Conservation (phyloP, 192 early-diverging fungal genomes). For the Oehlia diaphana region DNA sequence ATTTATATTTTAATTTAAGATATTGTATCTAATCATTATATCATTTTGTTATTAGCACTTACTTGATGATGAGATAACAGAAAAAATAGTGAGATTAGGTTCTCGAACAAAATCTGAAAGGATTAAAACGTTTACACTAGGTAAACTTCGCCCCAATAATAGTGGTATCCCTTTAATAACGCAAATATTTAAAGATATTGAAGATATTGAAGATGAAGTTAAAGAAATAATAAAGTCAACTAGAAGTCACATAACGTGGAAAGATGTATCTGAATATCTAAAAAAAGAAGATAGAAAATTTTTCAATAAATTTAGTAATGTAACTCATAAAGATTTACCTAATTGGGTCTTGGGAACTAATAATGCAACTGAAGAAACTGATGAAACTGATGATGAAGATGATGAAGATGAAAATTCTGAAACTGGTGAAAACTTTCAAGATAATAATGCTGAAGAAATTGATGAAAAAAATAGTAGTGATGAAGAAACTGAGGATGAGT, state of each 20-base stretch:
- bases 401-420: too few species aligned
- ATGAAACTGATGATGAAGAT: background rate
- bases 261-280: slow-evolving; percentile 19
- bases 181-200: background rate
- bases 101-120: slow-evolving; percentile 37
- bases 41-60: background rate
- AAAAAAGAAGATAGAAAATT: background rate
- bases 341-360: background rate
- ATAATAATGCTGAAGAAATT: too few species aligned
- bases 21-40: too few species aligned
- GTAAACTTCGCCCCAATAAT: slow-evolving; percentile 13
- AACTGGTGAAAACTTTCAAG: too few species aligned
- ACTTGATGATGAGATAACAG: slow-evolving; percentile 35
- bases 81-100: slow-evolving; percentile 51
- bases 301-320: slow-evolving; percentile 20
- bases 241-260: slow-evolving; percentile 13
- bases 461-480: too few species aligned
- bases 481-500: too few species aligned
- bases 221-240: slow-evolving; percentile 24
- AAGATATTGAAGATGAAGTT: slow-evolving; percentile 4
- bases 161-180: background rate
- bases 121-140: slow-evolving; percentile 28
- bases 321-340: background rate
- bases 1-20: too few species aligned
- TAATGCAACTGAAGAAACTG: background rate